These are phyloP conservation scores for Brassica nigra DNA, from an alignment of 345 rosid genomes.

Conservation along the genomic window DNA sequence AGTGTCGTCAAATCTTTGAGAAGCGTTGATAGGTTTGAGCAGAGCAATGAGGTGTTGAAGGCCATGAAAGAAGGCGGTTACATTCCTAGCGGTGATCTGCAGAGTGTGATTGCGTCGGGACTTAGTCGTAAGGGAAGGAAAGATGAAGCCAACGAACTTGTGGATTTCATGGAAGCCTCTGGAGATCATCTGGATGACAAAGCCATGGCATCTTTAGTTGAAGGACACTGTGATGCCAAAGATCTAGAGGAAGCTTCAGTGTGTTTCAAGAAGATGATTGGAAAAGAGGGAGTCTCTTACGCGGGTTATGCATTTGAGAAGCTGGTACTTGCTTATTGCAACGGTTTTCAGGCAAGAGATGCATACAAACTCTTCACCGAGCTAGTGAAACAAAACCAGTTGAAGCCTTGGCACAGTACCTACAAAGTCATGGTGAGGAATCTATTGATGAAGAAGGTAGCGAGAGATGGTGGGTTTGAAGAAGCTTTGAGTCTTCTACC, in stretches of 20 bases:
- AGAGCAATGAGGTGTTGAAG: constrained; percentile 66
- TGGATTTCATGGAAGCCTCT: constrained; percentile 53
- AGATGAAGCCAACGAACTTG: constrained; percentile 55
- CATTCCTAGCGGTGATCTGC: constrained; percentile 47
- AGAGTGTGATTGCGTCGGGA: constrained; percentile 55
- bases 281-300: constrained; percentile 51
- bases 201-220: constrained; percentile 62
- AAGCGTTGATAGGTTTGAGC: constrained; percentile 63
- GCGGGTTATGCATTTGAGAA: constrained; percentile 59
- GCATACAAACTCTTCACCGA: constrained; percentile 60
- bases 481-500: constrained; percentile 64
- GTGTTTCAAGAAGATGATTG: constrained; percentile 63
- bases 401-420: constrained; percentile 68
- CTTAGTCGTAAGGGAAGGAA: constrained; percentile 61
- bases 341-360: constrained; percentile 56
- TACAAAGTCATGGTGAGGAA: constrained; percentile 66
- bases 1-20: constrained; percentile 67
- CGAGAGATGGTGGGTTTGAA: constrained; percentile 64
- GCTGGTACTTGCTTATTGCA: constrained; percentile 68
- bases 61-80: constrained; percentile 65
- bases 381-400: constrained; percentile 42
- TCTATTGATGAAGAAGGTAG: constrained; percentile 57
- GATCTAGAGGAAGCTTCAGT: constrained; percentile 68
- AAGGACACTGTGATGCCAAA: constrained; percentile 69
- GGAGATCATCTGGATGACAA: constrained; percentile 55